Conservation (phyloP, 2,329 filamentous ascomycete genomes). For the Aquanectria penicillioides region DNA sequence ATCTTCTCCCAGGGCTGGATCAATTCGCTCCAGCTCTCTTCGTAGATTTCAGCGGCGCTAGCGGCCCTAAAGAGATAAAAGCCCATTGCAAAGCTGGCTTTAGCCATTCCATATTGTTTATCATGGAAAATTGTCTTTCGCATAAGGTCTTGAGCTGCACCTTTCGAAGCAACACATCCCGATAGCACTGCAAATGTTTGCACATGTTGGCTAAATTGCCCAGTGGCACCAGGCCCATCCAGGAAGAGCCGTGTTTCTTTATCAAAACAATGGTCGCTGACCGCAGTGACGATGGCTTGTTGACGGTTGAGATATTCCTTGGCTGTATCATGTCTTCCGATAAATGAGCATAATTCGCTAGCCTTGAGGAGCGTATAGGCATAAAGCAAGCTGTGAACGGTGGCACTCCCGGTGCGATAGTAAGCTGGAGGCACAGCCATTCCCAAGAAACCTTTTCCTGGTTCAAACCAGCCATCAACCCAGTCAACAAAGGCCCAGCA, state of each 20-base stretch:
- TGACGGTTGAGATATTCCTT: conserved; percentile 12
- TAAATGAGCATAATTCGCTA: conserved; percentile 6
- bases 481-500: conserved; percentile 18
- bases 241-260: conserved; percentile 1
- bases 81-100: conserved; percentile 15
- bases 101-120: conserved; percentile 3
- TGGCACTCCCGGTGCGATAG: conserved; percentile 9
- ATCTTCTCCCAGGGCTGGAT: conserved; percentile 17
- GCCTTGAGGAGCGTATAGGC: conserved; percentile 16
- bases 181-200: conserved; percentile 14
- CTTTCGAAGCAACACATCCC: neutral
- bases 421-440: conserved; percentile 12
- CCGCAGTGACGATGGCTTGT: conserved; percentile 6
- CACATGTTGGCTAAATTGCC: conserved; percentile 16
- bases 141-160: conserved; percentile 6
- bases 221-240: neutral
- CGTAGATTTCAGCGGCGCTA: conserved; percentile 9
- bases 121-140: neutral
- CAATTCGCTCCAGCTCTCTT: conserved; percentile 13
- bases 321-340: conserved; percentile 6
- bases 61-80: conserved; percentile 16
- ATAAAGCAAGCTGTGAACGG: conserved; percentile 14
- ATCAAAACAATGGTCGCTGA: conserved; percentile 8
- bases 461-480: conserved; percentile 12
- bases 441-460: conserved; percentile 13